These are phyloP conservation scores for Fereydounia khargensis DNA, from an alignment of 1,284 basidiomycete genomes.

Conservation along the genomic window DNA sequence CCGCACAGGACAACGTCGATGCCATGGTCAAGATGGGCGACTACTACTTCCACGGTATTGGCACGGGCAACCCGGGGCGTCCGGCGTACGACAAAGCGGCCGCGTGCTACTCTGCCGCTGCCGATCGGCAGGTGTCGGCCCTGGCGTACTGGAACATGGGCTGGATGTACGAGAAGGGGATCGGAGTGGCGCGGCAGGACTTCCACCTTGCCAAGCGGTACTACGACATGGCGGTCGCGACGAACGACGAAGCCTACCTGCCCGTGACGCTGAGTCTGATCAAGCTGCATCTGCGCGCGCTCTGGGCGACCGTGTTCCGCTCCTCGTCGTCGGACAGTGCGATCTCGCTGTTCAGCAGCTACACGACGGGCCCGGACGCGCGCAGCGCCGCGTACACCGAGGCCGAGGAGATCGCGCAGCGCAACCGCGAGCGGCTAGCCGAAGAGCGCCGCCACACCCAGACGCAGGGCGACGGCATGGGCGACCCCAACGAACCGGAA, in stretches of 20 bases:
- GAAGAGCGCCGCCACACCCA: conserved; percentile 9
- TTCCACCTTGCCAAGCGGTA: conserved; percentile 95
- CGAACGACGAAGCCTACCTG: conserved; percentile 81
- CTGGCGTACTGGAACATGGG: conserved; percentile 98
- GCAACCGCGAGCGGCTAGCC: conserved; percentile 5
- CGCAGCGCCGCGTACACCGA: conserved; percentile 35
- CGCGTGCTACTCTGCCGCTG: conserved; percentile 84
- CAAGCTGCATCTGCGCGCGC: conserved; percentile 77
- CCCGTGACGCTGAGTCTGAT: conserved; percentile 78
- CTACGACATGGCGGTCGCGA: conserved; percentile 84
- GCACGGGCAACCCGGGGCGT: conserved; percentile 63
- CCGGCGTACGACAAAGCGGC: conserved; percentile 75
- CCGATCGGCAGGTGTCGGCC: conserved; percentile 83
- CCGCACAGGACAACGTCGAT: conserved; percentile 88
- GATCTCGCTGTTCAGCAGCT: conserved; percentile 34
- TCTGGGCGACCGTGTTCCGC: conserved; percentile 64
- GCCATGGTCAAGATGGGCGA: conserved; percentile 87
- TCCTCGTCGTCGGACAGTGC: conserved; percentile 38
- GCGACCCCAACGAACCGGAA: conserved; percentile 41
- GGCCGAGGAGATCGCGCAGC: conserved; percentile 32
- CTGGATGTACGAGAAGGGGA: conserved; percentile 97
- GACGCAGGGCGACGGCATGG: conserved; percentile 19
- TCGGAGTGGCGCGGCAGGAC: conserved; percentile 75
- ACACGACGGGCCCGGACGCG: conserved; percentile 8
- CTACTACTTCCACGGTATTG: conserved; percentile 75